Evolutionary conservation across 2,329 filamentous ascomycete species (phyloP).

Genomic region (Claviceps digitariae): DNA sequence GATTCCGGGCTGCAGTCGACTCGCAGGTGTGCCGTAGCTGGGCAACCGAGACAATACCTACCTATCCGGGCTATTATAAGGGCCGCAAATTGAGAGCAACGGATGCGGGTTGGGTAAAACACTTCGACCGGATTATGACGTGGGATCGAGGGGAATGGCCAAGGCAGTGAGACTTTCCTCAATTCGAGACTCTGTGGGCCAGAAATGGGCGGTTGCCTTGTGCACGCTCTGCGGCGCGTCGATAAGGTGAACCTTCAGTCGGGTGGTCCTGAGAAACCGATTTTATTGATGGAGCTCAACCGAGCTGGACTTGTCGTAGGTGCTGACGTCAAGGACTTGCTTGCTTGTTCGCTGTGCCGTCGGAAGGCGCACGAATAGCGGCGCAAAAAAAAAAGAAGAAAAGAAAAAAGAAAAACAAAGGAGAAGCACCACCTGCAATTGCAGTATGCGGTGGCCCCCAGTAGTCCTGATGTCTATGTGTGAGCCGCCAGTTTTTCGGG

Average conservation of each 20-base stretch:
- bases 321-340: neutral
- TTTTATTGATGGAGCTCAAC: neutral
- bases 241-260: neutral
- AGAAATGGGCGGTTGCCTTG: neutral
- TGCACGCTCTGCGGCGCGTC: neutral
- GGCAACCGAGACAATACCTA: neutral
- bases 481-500: neutral
- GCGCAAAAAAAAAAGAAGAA: neutral
- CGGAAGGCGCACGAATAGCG: neutral
- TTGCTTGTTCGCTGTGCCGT: neutral
- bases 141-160: neutral
- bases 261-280: neutral
- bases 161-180: neutral
- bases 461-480: neutral
- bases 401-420: neutral
- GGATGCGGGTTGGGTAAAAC: neutral
- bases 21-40: neutral
- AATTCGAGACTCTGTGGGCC: neutral
- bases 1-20: neutral
- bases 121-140: neutral
- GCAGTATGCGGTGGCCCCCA: neutral
- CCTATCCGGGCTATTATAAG: neutral
- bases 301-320: neutral
- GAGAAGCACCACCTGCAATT: no score
- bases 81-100: neutral